Percentiles rank a stretch among this genome's conserved stretches.
These are phyloP conservation scores for Microsporum ferrugineum DNA, from an alignment of 2,329 filamentous ascomycete genomes.

Conservation along the genomic window DNA sequence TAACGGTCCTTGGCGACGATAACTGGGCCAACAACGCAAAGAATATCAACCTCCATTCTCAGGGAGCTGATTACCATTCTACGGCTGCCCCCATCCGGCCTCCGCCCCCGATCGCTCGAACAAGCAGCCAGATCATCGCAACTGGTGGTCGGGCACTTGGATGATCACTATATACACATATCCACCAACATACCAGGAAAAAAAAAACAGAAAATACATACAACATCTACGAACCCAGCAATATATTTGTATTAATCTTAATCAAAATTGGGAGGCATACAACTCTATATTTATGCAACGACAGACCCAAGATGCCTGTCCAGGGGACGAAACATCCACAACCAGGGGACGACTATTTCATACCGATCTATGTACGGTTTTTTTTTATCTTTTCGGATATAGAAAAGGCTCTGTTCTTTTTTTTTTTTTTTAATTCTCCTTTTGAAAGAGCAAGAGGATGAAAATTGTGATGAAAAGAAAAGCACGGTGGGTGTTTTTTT, in stretches of 20 bases:
- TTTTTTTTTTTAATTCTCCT: not conserved
- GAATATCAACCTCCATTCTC: conserved; percentile 20
- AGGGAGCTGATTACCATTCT: conserved; percentile 24
- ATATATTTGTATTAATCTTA: conserved; percentile 1
- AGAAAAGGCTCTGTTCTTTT: not conserved
- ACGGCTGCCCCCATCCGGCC: conserved; percentile 19
- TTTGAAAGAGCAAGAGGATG: not conserved
- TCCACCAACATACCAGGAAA: not conserved
- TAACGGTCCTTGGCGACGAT: conserved; percentile 76
- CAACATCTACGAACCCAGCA: not conserved
- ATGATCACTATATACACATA: conserved; percentile 14
- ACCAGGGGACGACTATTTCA: not conserved
- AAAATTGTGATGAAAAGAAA: not conserved
- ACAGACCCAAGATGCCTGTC: not conserved
- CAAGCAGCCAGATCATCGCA: conserved; percentile 31
- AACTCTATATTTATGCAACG: not conserved
- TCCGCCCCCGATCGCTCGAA: conserved; percentile 25
- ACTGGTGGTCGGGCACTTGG: conserved; percentile 32
- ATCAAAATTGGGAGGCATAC: conserved; percentile 2
- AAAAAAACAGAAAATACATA: not conserved
- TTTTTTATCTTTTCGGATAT: conserved; percentile 2
- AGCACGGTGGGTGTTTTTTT: not conserved
- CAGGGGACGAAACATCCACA: not conserved
- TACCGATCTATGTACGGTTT: not conserved
- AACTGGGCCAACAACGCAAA: conserved; percentile 37